These are phyloP conservation scores for Globisporangium megalacanthum DNA, from an alignment of 352 stramenopile species.

Conservation along the genomic window DNA sequence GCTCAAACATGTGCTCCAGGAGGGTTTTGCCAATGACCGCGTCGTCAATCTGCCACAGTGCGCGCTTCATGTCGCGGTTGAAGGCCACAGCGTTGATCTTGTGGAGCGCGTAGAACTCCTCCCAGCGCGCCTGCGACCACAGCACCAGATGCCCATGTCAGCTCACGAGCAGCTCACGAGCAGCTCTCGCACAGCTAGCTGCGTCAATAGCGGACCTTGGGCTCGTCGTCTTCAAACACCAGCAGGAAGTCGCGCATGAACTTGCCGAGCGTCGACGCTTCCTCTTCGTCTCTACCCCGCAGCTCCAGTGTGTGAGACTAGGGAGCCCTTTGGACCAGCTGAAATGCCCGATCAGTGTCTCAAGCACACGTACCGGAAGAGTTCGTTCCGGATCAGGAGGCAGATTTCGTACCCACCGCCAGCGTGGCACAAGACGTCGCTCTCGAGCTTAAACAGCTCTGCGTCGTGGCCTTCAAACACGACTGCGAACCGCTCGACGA, in stretches of 20 bases:
- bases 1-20: conserved; percentile 42
- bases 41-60: conserved; percentile 44
- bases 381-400: conserved; percentile 31
- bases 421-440: conserved; percentile 49
- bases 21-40: conserved; percentile 40
- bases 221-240: conserved; percentile 56
- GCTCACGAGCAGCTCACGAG: too few species aligned
- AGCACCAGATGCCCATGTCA: not conserved
- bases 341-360: not conserved
- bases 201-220: conserved; percentile 29
- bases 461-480: conserved; percentile 42
- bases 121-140: conserved; percentile 43
- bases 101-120: conserved; percentile 36
- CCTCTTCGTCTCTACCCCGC: conserved; percentile 14
- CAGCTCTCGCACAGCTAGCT: not conserved
- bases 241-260: conserved; percentile 44
- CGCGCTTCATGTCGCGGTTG: conserved; percentile 64
- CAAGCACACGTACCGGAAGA: conserved; percentile 33
- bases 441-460: conserved; percentile 68
- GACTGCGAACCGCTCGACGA: conserved; percentile 54
- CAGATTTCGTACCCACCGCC: conserved; percentile 57
- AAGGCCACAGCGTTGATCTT: conserved; percentile 39
- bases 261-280: conserved; percentile 22
- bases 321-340: not conserved
- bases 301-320: not conserved